Conservation (phyloP, 139 green algal species). For the Chlamydomonas sp. region DNA sequence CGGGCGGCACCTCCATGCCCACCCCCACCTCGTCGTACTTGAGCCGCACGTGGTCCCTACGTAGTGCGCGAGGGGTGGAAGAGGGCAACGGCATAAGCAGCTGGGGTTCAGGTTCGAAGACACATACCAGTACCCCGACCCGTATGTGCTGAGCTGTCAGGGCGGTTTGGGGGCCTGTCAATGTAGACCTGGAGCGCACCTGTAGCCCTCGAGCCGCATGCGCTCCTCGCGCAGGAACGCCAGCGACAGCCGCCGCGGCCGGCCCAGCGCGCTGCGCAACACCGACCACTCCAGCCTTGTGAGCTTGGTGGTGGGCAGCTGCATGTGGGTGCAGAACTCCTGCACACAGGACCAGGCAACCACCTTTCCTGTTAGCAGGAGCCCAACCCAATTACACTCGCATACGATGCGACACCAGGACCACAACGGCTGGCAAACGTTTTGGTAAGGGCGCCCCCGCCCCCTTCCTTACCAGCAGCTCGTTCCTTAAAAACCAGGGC, state of each 20-base stretch:
- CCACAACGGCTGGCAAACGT: too few relatives aligned
- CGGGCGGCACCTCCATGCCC: constrained; percentile 54
- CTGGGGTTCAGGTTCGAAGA: too few relatives aligned
- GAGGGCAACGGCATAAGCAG: not conserved
- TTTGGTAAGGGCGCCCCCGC: too few relatives aligned
- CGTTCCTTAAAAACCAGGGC: constrained; percentile 77
- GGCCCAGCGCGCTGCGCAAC: constrained; percentile 62
- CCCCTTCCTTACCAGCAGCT: constrained; percentile 60
- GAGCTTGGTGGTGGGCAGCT: constrained; percentile 42
- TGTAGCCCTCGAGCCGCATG: constrained; percentile 66
- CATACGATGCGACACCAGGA: too few relatives aligned
- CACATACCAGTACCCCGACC: too few relatives aligned
- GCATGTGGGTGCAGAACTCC: constrained; percentile 36
- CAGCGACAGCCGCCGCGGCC: constrained; percentile 75
- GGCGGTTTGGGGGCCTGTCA: too few relatives aligned
- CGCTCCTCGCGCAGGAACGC: constrained; percentile 79
- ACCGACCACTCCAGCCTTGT: constrained; percentile 69
- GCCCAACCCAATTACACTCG: too few relatives aligned
- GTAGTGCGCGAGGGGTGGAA: not conserved
- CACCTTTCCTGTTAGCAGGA: not conserved
- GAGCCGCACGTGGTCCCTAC: constrained; percentile 51
- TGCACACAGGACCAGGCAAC: not conserved
- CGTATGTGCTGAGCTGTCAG: too few relatives aligned
- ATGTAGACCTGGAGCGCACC: constrained; percentile 37
- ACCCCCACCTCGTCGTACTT: constrained; percentile 45